Evolutionary conservation across 805 yeast genomes (phyloP).

Genomic region (Kluyveromyces dobzhanskii): DNA sequence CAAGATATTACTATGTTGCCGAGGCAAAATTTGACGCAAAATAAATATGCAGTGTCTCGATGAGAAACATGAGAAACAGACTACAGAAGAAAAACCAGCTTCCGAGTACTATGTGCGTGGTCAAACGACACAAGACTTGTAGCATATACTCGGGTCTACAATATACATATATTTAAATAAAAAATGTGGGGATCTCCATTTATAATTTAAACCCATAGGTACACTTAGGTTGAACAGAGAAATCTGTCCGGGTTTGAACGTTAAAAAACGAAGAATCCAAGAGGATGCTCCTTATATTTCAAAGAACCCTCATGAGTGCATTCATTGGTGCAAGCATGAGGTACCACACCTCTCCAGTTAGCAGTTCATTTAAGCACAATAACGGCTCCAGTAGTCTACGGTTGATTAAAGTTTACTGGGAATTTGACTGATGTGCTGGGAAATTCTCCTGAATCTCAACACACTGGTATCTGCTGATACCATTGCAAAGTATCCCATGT

Average conservation of each 20-base stretch:
- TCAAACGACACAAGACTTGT: no score
- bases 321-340: no score
- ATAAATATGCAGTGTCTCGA: no score
- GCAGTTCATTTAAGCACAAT: slow-evolving; percentile 32
- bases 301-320: neutral
- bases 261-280: slow-evolving; percentile 14
- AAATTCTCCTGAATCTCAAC: slow-evolving; percentile 1
- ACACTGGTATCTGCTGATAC: slow-evolving; percentile 2
- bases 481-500: neutral
- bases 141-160: no score
- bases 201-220: neutral
- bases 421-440: slow-evolving; percentile 38
- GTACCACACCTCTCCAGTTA: slow-evolving; percentile 19
- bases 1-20: no score
- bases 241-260: neutral
- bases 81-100: no score
- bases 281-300: neutral
- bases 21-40: no score
- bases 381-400: slow-evolving; percentile 36
- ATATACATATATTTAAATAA: neutral
- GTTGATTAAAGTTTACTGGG: slow-evolving; percentile 28
- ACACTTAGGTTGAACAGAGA: slow-evolving; percentile 15
- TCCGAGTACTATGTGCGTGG: no score
- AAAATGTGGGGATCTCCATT: slow-evolving; percentile 3
- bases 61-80: no score